Evolutionary conservation across 768 basidiomycete genomes (phyloP).

Genomic region (Rhodotorula sphaerocarpa): DNA sequence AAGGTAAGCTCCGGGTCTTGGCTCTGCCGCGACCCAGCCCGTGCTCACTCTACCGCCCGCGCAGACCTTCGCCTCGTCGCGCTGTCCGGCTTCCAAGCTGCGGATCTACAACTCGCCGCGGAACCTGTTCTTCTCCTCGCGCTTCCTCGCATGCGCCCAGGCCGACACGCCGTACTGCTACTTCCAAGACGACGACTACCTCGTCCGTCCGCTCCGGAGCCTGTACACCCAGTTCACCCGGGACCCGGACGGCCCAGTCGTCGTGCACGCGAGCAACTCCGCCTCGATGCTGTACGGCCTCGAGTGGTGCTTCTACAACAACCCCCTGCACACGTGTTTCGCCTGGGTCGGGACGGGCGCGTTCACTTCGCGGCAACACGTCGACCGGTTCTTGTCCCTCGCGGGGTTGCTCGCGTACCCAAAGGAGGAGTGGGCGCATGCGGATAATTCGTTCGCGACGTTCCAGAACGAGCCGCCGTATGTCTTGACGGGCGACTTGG

Average conservation of each 20-base stretch:
- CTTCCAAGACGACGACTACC: conserved; percentile 40
- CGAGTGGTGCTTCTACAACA: conserved; percentile 39
- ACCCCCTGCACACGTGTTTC: conserved; percentile 37
- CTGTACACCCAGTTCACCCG: conserved; percentile 33
- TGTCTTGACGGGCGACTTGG: conserved; percentile 11
- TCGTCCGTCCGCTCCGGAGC: conserved; percentile 27
- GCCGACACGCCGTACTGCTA: conserved; percentile 26
- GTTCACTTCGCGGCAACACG: conserved; percentile 23
- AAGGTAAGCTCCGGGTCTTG: conserved; percentile 5
- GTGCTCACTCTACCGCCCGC: not conserved
- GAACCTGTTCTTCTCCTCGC: conserved; percentile 35
- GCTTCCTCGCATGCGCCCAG: conserved; percentile 35
- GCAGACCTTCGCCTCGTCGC: conserved; percentile 11
- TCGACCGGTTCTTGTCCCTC: conserved; percentile 22
- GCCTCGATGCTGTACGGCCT: conserved; percentile 25
- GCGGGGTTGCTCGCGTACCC: not conserved
- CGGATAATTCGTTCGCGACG: conserved; percentile 37
- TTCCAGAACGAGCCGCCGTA: conserved; percentile 33
- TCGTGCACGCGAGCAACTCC: conserved; percentile 25
- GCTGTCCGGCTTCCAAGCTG: conserved; percentile 26
- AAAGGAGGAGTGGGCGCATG: conserved; percentile 26
- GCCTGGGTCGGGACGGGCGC: conserved; percentile 38
- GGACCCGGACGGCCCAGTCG: conserved; percentile 30
- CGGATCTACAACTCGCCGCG: conserved; percentile 36
- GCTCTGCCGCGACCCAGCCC: not conserved